phyloP scores from a whole-genome alignment of 495 filamentous ascomycete genomes.

The Penicillium manginii region DNA sequence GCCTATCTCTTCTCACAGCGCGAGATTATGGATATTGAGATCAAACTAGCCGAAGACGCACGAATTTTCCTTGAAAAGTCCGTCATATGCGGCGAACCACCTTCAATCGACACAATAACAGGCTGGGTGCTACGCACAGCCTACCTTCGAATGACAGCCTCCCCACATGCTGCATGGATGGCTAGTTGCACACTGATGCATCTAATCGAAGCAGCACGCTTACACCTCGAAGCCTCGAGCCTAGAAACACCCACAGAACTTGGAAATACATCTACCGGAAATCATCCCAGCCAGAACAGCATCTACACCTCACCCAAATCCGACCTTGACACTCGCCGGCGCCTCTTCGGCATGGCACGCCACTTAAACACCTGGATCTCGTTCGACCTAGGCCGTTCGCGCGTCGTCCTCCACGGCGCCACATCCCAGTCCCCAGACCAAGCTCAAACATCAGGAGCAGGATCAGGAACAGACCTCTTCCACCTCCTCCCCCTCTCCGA shows the following conservation, averaged over 20 bases:
- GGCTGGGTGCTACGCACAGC: conserved; percentile 57
- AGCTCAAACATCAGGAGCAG: conserved; percentile 15
- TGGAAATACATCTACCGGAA: conserved; percentile 16
- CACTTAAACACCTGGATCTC: conserved; percentile 56
- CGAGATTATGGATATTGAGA: conserved; percentile 35
- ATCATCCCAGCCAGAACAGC: conserved; percentile 13
- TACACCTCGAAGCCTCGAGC: conserved; percentile 49
- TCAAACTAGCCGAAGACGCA: conserved; percentile 44
- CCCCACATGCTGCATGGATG: conserved; percentile 59
- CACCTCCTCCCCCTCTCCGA: conserved; percentile 50
- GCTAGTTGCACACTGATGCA: conserved; percentile 60
- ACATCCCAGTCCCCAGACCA: conserved; percentile 30
- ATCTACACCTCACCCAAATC: conserved; percentile 11
- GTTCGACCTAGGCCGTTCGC: conserved; percentile 58
- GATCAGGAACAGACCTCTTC: conserved; percentile 36
- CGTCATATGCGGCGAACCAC: conserved; percentile 31
- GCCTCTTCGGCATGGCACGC: conserved; percentile 53
- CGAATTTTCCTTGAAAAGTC: conserved; percentile 48
- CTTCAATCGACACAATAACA: conserved; percentile 44
- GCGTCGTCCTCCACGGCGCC: conserved; percentile 48
- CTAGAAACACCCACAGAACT: conserved; percentile 18
- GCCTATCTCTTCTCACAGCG: conserved; percentile 50
- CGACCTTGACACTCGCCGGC: conserved; percentile 44
- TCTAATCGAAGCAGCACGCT: conserved; percentile 54
- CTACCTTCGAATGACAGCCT: conserved; percentile 56